These are phyloP conservation scores for Trametes polyzona DNA, from an alignment of 1,284 basidiomycete genomes.

Conservation along the genomic window DNA sequence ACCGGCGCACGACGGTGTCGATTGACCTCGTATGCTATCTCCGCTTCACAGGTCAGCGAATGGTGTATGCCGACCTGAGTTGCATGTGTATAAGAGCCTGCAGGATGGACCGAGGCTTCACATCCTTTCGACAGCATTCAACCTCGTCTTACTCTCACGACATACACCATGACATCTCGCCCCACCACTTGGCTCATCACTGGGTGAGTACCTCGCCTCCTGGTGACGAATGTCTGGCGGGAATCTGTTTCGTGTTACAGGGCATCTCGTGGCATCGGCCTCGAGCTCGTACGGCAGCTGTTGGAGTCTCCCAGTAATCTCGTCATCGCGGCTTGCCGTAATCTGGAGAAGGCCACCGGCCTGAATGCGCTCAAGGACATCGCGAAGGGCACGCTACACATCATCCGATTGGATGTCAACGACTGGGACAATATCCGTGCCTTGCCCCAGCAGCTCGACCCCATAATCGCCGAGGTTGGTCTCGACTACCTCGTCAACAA, in stretches of 20 bases:
- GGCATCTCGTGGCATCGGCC: slow-evolving; percentile 41
- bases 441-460: background rate
- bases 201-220: background rate
- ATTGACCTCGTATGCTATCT: no score
- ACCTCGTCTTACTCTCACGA: background rate
- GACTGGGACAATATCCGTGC: slow-evolving; percentile 18
- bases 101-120: no score
- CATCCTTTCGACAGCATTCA: background rate
- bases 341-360: slow-evolving; percentile 31
- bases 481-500: slow-evolving; percentile 47
- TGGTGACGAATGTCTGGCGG: no score
- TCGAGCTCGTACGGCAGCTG: slow-evolving; percentile 40
- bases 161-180: background rate
- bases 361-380: slow-evolving; percentile 30
- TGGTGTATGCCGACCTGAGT: no score
- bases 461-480: slow-evolving; percentile 20
- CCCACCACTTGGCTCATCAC: background rate
- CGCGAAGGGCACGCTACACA: slow-evolving; percentile 30
- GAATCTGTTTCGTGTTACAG: slow-evolving; percentile 28
- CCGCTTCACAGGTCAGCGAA: no score
- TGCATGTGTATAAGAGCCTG: no score
- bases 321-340: slow-evolving; percentile 40
- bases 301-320: slow-evolving; percentile 31
- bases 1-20: no score
- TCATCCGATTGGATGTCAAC: slow-evolving; percentile 36